Conservation (phyloP, 2,329 filamentous ascomycete species). For the Fonsecaea nubica region DNA sequence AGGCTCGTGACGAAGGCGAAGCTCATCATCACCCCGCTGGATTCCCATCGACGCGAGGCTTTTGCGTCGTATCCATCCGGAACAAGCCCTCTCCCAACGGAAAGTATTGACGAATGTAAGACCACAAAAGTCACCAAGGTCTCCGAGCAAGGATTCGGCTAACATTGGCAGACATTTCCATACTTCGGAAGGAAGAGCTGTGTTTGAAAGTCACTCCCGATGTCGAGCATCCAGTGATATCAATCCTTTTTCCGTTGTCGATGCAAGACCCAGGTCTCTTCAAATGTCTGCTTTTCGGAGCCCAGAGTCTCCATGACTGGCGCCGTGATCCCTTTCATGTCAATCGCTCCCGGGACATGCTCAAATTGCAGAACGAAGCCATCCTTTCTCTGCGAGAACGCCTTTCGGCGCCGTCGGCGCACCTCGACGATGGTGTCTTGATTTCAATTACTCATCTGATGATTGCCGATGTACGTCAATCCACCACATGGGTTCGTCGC, state of each 20-base stretch:
- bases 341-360: slow-evolving; percentile 21
- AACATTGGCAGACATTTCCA: slow-evolving; percentile 24
- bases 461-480: slow-evolving; percentile 30
- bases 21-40: slow-evolving; percentile 27
- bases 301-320: slow-evolving; percentile 34
- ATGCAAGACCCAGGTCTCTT: slow-evolving; percentile 33
- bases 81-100: slow-evolving; percentile 13
- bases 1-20: slow-evolving; percentile 13
- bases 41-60: slow-evolving; percentile 30
- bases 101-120: slow-evolving; percentile 34
- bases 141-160: not conserved
- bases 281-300: slow-evolving; percentile 29
- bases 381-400: slow-evolving; percentile 28
- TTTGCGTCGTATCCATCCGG: slow-evolving; percentile 25
- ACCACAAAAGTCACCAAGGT: not conserved
- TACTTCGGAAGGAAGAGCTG: slow-evolving; percentile 24
- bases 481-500: not conserved
- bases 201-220: slow-evolving; percentile 29
- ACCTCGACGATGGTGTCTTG: slow-evolving; percentile 31
- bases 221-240: slow-evolving; percentile 28
- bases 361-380: slow-evolving; percentile 29
- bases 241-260: slow-evolving; percentile 30
- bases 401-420: slow-evolving; percentile 22
- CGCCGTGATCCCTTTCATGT: slow-evolving; percentile 27
- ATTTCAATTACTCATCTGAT: slow-evolving; percentile 33